Evolutionary conservation across 1,139 yeast species (phyloP), one percentile per base, ranked within the genome.

Genomic region (Pneumocystis carinii): DNA sequence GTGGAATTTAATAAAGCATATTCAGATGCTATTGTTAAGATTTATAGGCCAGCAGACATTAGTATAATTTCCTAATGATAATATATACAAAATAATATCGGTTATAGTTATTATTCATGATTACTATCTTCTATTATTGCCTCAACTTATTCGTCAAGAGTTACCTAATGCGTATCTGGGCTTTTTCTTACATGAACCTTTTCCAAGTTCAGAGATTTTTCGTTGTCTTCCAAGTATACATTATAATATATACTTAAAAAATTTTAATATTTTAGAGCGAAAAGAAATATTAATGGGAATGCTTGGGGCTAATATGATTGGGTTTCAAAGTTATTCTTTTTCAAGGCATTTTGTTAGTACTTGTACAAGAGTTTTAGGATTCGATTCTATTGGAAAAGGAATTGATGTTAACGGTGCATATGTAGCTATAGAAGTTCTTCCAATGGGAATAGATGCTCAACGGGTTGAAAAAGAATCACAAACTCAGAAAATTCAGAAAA

Each of bases 171-270:
- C 96, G 3, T 84, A 87, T 68, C 90, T 94, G 69, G 97, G 97
- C 0, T 85, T 92, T 69, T 92, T 89, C 74, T 77, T 92, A 65
- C 98, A 94, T 71, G 90, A 92, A 24, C 87, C 97, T 1, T 92
- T 92, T 76, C 99, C 98, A 8, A 87, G 96, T 1, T 85, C 94
- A 61, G 99, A 92, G 74, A 96, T 92, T 3, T 94, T 92, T 75
- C 80, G 97, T 68, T 90, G 97, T 71, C 80, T 92, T 67, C 96
- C 97, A 1, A 94, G 55, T 48, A 48, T 48, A 10, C 24, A 48
- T 10, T 42, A 12, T 1, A 24, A 12, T 2, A 12, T 24, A 8
- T 42, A 8, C 19, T 42, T 42, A 17, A 19, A 19, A 4, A 8
- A 19, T 42, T 42, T 15, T 42, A 42, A 42, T 42, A 8, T 8